These are phyloP conservation scores for Fusarium heterosporum DNA, from an alignment of 2,329 filamentous ascomycete genomes.

Conservation along the genomic window DNA sequence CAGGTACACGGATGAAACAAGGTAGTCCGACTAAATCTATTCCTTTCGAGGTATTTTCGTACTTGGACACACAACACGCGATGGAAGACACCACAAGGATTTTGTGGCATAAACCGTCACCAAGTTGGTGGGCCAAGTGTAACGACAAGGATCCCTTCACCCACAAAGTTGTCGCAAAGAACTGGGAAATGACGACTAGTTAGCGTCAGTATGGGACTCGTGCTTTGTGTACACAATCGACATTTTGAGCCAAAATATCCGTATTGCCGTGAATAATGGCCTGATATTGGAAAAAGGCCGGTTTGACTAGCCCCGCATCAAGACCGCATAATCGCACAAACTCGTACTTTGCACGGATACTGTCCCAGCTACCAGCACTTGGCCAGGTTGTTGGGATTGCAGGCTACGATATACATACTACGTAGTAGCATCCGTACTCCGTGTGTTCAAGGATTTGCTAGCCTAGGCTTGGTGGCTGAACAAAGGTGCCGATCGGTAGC, in stretches of 20 bases:
- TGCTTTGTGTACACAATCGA: conserved; percentile 36
- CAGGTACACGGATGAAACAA: conserved; percentile 26
- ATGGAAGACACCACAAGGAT: conserved; percentile 28
- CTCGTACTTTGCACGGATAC: not conserved
- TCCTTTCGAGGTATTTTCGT: conserved; percentile 38
- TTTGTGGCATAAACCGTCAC: conserved; percentile 32
- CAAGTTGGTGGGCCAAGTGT: conserved; percentile 32
- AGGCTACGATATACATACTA: not conserved
- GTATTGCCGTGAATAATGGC: conserved; percentile 29
- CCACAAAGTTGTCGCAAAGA: conserved; percentile 20
- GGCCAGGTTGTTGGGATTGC: conserved; percentile 16
- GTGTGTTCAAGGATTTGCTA: conserved; percentile 29
- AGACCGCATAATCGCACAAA: conserved; percentile 27
- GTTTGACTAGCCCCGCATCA: conserved; percentile 24
- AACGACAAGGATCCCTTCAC: conserved; percentile 43
- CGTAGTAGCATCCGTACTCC: too few species aligned
- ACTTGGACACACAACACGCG: conserved; percentile 23
- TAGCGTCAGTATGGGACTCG: conserved; percentile 16
- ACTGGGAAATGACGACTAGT: conserved; percentile 45
- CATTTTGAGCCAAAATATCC: conserved; percentile 36
- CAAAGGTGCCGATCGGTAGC: conserved; percentile 39
- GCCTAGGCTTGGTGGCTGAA: conserved; percentile 32
- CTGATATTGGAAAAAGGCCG: conserved; percentile 37
- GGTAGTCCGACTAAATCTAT: conserved; percentile 14
- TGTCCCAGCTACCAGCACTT: not conserved